Evolutionary conservation across 768 basidiomycete species (phyloP).

Genomic region (Trametes coccinea): DNA sequence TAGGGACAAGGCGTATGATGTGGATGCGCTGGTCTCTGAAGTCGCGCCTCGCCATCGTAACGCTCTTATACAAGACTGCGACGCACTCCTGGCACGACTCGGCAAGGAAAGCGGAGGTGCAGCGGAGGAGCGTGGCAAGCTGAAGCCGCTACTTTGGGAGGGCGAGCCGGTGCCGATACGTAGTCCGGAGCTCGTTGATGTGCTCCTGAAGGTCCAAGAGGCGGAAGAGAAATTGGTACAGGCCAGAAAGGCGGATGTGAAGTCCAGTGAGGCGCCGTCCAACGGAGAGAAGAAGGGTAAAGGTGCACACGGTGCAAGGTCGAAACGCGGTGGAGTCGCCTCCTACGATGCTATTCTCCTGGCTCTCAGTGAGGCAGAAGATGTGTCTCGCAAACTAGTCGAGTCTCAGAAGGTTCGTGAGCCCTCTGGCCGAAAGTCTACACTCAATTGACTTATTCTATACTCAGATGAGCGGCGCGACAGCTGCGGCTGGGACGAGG

Average conservation of each 20-base stretch:
- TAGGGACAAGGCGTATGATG: constrained; percentile 73
- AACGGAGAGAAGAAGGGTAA: constrained; percentile 41
- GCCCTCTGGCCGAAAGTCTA: background rate
- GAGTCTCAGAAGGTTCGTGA: constrained; percentile 81
- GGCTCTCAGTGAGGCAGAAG: constrained; percentile 88
- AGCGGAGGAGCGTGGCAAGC: constrained; percentile 49
- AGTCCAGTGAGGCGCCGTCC: constrained; percentile 30
- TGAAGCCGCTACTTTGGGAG: constrained; percentile 74
- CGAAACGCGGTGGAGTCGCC: constrained; percentile 76
- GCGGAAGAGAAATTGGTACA: constrained; percentile 62
- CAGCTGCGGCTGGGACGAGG: constrained; percentile 49
- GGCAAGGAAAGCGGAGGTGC: constrained; percentile 42
- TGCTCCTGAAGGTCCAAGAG: constrained; percentile 79
- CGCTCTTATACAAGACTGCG: constrained; percentile 65
- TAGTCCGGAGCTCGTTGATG: constrained; percentile 89
- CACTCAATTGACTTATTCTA: background rate
- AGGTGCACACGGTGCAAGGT: constrained; percentile 41
- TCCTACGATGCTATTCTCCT: constrained; percentile 85
- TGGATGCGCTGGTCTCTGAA: constrained; percentile 72
- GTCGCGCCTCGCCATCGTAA: constrained; percentile 56
- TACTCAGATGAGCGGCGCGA: constrained; percentile 44
- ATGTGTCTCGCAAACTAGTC: constrained; percentile 72
- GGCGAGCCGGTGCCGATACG: constrained; percentile 81
- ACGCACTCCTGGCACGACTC: constrained; percentile 52
- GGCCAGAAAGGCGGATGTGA: constrained; percentile 28